Conservation (phyloP, 2,329 filamentous ascomycete species). For the Albifimbria verrucaria region DNA sequence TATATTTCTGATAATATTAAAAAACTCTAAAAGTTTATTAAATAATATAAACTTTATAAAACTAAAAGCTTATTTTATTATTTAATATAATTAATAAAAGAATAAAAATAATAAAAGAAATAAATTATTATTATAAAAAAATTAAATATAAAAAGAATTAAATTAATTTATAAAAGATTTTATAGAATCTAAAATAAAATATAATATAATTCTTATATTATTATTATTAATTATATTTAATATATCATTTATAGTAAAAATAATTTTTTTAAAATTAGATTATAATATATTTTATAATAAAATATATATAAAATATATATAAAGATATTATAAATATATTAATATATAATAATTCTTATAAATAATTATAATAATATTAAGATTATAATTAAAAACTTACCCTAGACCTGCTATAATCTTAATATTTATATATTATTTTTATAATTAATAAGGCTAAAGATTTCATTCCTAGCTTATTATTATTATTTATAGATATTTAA, state of each 20-base stretch:
- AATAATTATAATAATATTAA: too few relatives aligned
- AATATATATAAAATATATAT: too few relatives aligned
- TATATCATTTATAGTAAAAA: neutral
- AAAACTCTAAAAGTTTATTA: neutral
- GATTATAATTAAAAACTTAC: too few relatives aligned
- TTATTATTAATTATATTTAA: neutral
- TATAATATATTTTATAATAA: too few relatives aligned
- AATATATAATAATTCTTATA: too few relatives aligned
- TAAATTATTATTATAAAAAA: too few relatives aligned
- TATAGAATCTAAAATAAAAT: too few relatives aligned
- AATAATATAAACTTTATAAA: constrained; percentile 1
- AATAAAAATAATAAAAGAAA: too few relatives aligned
- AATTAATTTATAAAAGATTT: neutral
- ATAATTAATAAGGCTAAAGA: neutral
- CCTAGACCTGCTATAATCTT: constrained; percentile 3
- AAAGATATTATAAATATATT: too few relatives aligned
- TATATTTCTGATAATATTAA: neutral
- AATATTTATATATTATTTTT: neutral
- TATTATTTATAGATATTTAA: neutral
- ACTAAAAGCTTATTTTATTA: neutral
- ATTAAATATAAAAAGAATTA: neutral
- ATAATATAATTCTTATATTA: constrained; percentile 1
- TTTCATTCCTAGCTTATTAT: constrained; percentile 2
- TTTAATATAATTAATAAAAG: too few relatives aligned
- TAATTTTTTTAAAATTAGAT: neutral